Conservation (phyloP, 1,284 basidiomycete genomes). For the Papiliotrema nemorosa region DNA sequence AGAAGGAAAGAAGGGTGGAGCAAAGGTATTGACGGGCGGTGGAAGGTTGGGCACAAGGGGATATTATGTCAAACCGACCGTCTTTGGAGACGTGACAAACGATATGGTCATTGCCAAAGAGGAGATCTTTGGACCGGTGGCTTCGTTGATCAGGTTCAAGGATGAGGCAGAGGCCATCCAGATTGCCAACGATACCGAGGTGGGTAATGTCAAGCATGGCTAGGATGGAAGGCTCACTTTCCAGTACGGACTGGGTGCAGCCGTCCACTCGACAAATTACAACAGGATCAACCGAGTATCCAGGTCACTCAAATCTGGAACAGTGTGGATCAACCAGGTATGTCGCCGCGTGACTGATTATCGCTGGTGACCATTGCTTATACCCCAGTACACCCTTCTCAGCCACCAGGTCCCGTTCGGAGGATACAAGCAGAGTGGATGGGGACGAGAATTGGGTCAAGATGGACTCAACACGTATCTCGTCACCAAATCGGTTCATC, state of each 20-base stretch:
- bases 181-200: conserved; percentile 71
- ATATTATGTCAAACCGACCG: conserved; percentile 48
- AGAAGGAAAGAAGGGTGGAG: conserved; percentile 76
- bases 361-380: not conserved
- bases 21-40: conserved; percentile 74
- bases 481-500: conserved; percentile 3
- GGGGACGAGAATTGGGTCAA: conserved; percentile 80
- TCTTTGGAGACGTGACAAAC: conserved; percentile 40
- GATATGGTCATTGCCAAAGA: conserved; percentile 42
- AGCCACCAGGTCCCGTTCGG: conserved; percentile 87
- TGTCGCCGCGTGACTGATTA: not conserved
- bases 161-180: conserved; percentile 54
- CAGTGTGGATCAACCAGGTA: conserved; percentile 70
- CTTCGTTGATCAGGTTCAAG: conserved; percentile 48
- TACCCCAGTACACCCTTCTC: conserved; percentile 64
- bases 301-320: conserved; percentile 73
- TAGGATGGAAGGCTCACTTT: not conserved
- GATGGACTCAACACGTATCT: conserved; percentile 52
- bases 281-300: conserved; percentile 82
- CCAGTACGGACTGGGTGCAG: conserved; percentile 79
- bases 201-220: not conserved
- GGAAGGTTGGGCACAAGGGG: conserved; percentile 46
- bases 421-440: conserved; percentile 84
- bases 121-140: conserved; percentile 54
- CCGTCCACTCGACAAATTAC: conserved; percentile 81